These are phyloP conservation scores for Phaseolus coccineus DNA, from an alignment of 331 rosid genomes.

Conservation along the genomic window DNA sequence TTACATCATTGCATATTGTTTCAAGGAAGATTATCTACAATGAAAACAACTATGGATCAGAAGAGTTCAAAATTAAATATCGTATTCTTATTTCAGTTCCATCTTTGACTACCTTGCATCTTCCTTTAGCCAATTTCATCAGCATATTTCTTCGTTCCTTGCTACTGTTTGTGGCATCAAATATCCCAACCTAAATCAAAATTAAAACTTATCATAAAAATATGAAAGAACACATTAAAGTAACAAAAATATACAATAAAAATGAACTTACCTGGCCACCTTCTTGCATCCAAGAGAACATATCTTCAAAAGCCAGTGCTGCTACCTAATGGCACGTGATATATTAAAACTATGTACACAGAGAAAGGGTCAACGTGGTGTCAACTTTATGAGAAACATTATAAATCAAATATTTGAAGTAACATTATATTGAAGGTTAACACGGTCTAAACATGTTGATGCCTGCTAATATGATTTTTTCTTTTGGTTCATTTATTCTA, in stretches of 20 bases:
- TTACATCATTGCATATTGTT: slow-evolving; percentile 92
- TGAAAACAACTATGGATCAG: slow-evolving; percentile 35
- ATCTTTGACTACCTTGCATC: slow-evolving; percentile 79
- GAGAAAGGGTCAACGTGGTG: slow-evolving; percentile 67
- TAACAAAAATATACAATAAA: slow-evolving; percentile 17
- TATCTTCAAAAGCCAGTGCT: slow-evolving; percentile 98
- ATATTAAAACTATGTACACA: slow-evolving; percentile 90
- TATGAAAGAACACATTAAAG: slow-evolving; percentile 31
- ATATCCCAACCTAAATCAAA: slow-evolving; percentile 87
- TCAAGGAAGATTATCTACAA: slow-evolving; percentile 96
- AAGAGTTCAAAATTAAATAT: slow-evolving; percentile 31
- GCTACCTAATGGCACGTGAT: slow-evolving; percentile 99
- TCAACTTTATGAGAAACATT: slow-evolving; percentile 57
- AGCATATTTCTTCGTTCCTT: slow-evolving; percentile 91
- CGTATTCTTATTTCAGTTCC: slow-evolving; percentile 36
- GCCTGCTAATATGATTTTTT: slow-evolving; percentile 19
- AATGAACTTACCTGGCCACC: slow-evolving; percentile 92
- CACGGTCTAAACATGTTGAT: slow-evolving; percentile 7
- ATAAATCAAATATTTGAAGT: slow-evolving; percentile 42
- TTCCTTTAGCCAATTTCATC: slow-evolving; percentile 96
- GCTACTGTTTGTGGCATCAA: slow-evolving; percentile 97
- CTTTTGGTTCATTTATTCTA: slow-evolving; percentile 14
- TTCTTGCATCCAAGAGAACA: slow-evolving; percentile 99
- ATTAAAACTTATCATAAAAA: slow-evolving; percentile 42
- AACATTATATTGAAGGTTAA: slow-evolving; percentile 27